A percentile compares a stretch with the other conserved stretches of the same genome.
These are phyloP conservation scores for Rachicladosporium sp. DNA, from an alignment of 2,329 filamentous ascomycete genomes.

Conservation along the genomic window DNA sequence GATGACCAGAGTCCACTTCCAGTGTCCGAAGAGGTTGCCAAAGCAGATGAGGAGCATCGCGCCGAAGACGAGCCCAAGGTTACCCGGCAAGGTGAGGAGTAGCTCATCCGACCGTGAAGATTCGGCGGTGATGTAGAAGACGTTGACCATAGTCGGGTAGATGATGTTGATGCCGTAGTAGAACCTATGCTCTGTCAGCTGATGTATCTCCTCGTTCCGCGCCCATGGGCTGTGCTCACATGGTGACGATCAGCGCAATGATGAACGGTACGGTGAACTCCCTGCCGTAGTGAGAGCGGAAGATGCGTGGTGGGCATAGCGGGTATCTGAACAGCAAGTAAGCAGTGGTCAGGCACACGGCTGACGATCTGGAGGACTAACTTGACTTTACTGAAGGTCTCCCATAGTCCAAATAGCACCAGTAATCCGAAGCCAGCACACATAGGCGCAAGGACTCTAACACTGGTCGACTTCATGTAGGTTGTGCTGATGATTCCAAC, in stretches of 20 bases:
- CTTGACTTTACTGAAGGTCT: no score
- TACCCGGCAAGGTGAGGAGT: slow-evolving; percentile 30
- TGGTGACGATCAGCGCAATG: slow-evolving; percentile 34
- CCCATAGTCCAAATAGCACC: no score
- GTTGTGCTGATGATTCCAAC: no score
- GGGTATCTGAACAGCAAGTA: no score
- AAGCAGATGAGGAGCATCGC: slow-evolving; percentile 30
- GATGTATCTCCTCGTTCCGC: no score
- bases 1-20: slow-evolving; percentile 34
- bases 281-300: slow-evolving; percentile 31
- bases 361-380: no score
- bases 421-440: no score
- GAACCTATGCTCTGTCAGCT: slow-evolving; percentile 16
- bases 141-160: slow-evolving; percentile 36
- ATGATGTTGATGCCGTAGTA: slow-evolving; percentile 35
- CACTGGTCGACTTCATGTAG: no score
- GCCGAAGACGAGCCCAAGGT: slow-evolving; percentile 34
- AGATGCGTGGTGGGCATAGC: slow-evolving; percentile 28
- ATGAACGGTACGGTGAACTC: slow-evolving; percentile 36
- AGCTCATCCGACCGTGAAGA: slow-evolving; percentile 6
- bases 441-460: no score
- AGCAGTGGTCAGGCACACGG: no score
- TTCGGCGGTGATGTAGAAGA: slow-evolving; percentile 26
- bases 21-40: slow-evolving; percentile 32
- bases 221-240: slow-evolving; percentile 14